phyloP scores from a whole-genome alignment of 805 yeast species.

The Hanseniaspora occidentalis region DNA sequence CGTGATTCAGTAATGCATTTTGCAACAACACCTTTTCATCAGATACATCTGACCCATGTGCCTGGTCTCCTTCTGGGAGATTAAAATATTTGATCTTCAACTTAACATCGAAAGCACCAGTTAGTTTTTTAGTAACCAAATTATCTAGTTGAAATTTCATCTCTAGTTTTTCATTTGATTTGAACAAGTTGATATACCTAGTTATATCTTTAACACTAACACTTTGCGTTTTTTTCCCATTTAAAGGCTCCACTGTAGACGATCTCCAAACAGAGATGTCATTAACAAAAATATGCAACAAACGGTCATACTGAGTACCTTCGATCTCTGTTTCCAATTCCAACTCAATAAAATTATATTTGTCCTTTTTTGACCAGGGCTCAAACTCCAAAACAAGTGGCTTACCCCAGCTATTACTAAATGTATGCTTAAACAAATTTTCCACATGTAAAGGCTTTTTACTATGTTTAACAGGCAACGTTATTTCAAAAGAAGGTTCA shows the following conservation, averaged over 20 bases:
- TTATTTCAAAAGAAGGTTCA: constrained; percentile 1
- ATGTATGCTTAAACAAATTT: constrained; percentile 32
- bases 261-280: constrained; percentile 72
- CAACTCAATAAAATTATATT: constrained; percentile 41
- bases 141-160: constrained; percentile 57
- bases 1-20: constrained; percentile 1
- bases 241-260: constrained; percentile 66
- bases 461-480: neutral
- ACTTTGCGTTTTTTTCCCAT: constrained; percentile 35
- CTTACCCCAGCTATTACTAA: constrained; percentile 50
- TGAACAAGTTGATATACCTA: constrained; percentile 38
- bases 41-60: too few relatives aligned
- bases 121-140: constrained; percentile 36
- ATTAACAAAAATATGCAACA: constrained; percentile 48
- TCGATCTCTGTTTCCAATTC: constrained; percentile 38
- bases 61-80: constrained; percentile 13
- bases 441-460: constrained; percentile 25
- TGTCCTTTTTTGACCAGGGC: constrained; percentile 32
- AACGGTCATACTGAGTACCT: constrained; percentile 55
- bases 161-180: constrained; percentile 18
- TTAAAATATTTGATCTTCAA: constrained; percentile 41
- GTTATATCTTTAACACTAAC: constrained; percentile 52
- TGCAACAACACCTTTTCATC: constrained; percentile 4
- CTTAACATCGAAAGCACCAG: constrained; percentile 47
- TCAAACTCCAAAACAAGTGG: constrained; percentile 32